Conservation (phyloP, 805 yeast genomes). For the Wickerhamiella bombiphila region DNA sequence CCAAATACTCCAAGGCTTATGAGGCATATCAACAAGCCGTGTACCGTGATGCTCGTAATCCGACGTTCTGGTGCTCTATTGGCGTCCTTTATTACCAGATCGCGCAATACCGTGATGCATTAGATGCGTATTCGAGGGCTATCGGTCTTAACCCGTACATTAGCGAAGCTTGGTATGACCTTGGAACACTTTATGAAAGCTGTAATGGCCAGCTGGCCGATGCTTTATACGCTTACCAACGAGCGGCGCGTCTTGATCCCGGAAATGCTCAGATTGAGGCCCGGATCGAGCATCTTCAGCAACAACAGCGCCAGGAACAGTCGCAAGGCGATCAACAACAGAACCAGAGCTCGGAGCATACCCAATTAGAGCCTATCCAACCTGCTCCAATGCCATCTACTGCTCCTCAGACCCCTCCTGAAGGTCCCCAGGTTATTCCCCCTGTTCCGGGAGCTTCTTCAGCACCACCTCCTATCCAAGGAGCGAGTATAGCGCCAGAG, state of each 20-base stretch:
- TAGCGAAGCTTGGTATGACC: conserved; percentile 96
- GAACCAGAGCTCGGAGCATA: conserved; percentile 7
- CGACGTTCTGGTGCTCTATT: conserved; percentile 93
- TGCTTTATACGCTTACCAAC: conserved; percentile 92
- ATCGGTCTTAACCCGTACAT: conserved; percentile 90
- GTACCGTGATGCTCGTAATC: conserved; percentile 89
- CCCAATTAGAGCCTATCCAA: conserved; percentile 6
- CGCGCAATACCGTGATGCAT: conserved; percentile 88
- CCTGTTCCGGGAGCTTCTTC: neutral
- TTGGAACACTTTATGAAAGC: conserved; percentile 92
- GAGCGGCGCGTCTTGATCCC: conserved; percentile 92
- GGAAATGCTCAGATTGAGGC: conserved; percentile 88
- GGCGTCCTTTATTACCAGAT: conserved; percentile 96
- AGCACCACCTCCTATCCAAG: conserved; percentile 6
- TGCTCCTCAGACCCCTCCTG: no score
- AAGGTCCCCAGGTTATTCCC: neutral
- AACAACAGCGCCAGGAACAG: conserved; percentile 19
- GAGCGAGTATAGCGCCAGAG: conserved; percentile 14
- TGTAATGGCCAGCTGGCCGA: conserved; percentile 92
- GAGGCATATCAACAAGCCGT: conserved; percentile 99
- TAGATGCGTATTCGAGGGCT: conserved; percentile 95
- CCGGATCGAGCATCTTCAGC: conserved; percentile 65
- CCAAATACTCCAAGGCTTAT: conserved; percentile 89
- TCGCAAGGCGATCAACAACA: conserved; percentile 18
- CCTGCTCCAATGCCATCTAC: conserved; percentile 5